A percentile compares a stretch with the other conserved stretches of the same genome.
phyloP scores from a whole-genome alignment of 2,329 filamentous ascomycete genomes.

The Rhynchosporium agropyri region DNA sequence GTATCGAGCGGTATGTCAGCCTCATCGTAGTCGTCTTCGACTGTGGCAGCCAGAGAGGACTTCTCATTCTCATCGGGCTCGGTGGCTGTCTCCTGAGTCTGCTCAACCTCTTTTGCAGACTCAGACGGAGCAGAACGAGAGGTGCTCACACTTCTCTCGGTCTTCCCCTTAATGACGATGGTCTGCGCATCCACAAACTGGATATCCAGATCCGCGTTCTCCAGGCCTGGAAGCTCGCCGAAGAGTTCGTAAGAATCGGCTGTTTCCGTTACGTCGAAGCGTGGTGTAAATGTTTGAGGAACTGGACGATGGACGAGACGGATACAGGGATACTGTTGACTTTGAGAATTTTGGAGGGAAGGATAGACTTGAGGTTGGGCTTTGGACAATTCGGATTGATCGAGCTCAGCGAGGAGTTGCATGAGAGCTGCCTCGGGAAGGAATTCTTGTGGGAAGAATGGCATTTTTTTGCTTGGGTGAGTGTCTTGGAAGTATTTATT shows the following conservation, averaged over 20 bases:
- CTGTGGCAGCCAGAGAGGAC: conserved; percentile 31
- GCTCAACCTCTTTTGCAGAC: conserved; percentile 50
- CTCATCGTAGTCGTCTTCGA: conserved; percentile 37
- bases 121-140: conserved; percentile 60
- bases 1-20: conserved; percentile 34
- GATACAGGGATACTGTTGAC: conserved; percentile 21
- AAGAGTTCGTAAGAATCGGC: conserved; percentile 72
- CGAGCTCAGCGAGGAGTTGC: conserved; percentile 64
- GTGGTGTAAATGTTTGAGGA: conserved; percentile 61
- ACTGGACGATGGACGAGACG: conserved; percentile 41
- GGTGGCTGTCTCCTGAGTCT: conserved; percentile 47
- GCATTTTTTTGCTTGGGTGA: conserved; percentile 25
- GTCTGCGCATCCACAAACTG: conserved; percentile 79
- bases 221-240: conserved; percentile 75
- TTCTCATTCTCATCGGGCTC: conserved; percentile 38
- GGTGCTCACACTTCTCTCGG: conserved; percentile 43
- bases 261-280: conserved; percentile 76
- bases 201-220: conserved; percentile 71
- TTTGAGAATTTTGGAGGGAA: conserved; percentile 4
- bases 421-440: conserved; percentile 48
- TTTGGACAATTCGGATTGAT: conserved; percentile 37
- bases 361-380: conserved; percentile 19
- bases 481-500: conserved; percentile 14
- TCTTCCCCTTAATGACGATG: conserved; percentile 64
- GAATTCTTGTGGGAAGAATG: conserved; percentile 38